These are phyloP conservation scores for Penicillium riverlandense DNA, from an alignment of 495 filamentous ascomycete species.

Conservation along the genomic window DNA sequence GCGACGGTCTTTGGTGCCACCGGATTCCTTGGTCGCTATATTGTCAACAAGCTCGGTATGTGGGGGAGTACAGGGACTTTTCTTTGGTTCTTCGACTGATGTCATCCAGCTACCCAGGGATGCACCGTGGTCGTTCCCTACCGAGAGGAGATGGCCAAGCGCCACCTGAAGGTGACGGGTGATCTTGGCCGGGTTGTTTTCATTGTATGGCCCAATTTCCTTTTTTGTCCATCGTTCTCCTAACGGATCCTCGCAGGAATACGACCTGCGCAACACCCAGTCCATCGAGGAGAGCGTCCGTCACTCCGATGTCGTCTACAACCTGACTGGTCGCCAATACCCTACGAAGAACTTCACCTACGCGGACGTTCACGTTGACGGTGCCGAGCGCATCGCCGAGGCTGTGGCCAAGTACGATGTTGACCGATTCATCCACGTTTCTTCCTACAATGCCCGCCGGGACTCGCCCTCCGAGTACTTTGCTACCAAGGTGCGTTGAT, in stretches of 20 bases:
- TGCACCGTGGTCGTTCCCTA: constrained; percentile 90
- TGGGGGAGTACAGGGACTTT: neutral
- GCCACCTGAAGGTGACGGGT: constrained; percentile 89
- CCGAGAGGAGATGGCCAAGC: constrained; percentile 96
- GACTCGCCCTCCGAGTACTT: constrained; percentile 81
- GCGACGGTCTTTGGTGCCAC: constrained; percentile 98
- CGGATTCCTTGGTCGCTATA: constrained; percentile 92
- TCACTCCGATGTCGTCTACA: constrained; percentile 96
- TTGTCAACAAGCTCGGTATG: constrained; percentile 91
- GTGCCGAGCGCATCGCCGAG: constrained; percentile 88
- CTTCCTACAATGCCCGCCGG: constrained; percentile 82
- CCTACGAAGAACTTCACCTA: constrained; percentile 97
- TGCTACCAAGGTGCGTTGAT: constrained; percentile 65
- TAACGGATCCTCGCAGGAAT: constrained; percentile 55
- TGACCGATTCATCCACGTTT: constrained; percentile 95
- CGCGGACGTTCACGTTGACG: constrained; percentile 90
- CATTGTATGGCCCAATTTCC: constrained; percentile 45
- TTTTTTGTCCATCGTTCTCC: neutral
- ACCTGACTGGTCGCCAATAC: constrained; percentile 87
- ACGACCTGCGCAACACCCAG: constrained; percentile 87
- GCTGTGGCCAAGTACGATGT: constrained; percentile 98
- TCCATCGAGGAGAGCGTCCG: constrained; percentile 95
- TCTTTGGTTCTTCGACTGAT: constrained; percentile 22
- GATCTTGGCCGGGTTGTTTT: constrained; percentile 87
- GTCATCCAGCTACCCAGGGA: constrained; percentile 67